Conservation (phyloP, 768 basidiomycete genomes). For the Gelatoporia subvermispora region DNA sequence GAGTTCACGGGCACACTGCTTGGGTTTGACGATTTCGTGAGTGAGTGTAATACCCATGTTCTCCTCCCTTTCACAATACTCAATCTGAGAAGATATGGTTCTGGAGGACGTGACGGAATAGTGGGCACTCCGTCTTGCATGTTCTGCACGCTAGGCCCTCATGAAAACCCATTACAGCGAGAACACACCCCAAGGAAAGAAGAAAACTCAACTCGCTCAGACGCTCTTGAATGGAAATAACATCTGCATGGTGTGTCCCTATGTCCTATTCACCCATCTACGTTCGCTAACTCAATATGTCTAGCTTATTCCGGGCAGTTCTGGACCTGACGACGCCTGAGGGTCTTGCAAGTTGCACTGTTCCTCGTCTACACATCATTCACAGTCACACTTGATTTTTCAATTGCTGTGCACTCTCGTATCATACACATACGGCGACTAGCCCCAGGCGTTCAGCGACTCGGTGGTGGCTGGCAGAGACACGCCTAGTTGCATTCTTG, state of each 20-base stretch:
- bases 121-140: conserved; percentile 42
- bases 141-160: background rate
- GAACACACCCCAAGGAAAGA: conserved; percentile 74
- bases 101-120: conserved; percentile 96
- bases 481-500: too few relatives aligned
- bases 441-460: too few relatives aligned
- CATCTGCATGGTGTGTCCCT: conserved; percentile 80
- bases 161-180: conserved; percentile 59
- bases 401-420: too few relatives aligned
- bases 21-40: conserved; percentile 99
- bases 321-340: conserved; percentile 50
- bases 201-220: conserved; percentile 78
- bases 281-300: background rate
- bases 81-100: conserved; percentile 66
- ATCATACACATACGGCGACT: too few relatives aligned
- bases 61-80: background rate
- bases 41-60: conserved; percentile 54
- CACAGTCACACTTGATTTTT: too few relatives aligned
- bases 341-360: too few relatives aligned
- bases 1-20: conserved; percentile 94
- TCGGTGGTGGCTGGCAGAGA: too few relatives aligned
- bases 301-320: conserved; percentile 64
- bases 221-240: conserved; percentile 92
- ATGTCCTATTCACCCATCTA: background rate
- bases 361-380: too few relatives aligned